Evolutionary conservation across 768 basidiomycete genomes (phyloP), one percentile per base, ranked within the genome.

Genomic region (Tricholoma flavovirens): DNA sequence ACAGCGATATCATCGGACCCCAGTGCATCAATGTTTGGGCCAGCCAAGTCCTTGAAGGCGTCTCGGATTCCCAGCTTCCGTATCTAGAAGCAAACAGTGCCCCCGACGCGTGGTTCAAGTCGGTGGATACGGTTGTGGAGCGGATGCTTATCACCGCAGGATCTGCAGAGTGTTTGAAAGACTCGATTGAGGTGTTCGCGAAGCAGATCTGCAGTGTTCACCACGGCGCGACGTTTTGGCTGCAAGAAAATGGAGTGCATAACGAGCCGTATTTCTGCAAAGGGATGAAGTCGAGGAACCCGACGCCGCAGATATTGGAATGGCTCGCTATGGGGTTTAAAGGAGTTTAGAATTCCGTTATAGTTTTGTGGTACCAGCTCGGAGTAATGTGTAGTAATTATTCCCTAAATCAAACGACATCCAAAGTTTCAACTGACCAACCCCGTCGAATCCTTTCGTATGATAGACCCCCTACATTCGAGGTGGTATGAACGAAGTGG

Each of bases 221-320:
- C 9, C 11, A 43, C 10, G 52, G 60, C 6, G 53, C 60, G 49
- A 59, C 60, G 33, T 58, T 71, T 22, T 60, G 67, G 7, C 49
- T 73, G 24, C 73, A 75, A 57, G 56, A 64, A 24, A 56, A 61
- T 40, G 75, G 73, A 1, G 61, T 75, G 9, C 75, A 76, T 50
- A 68, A 73, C 55, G 73, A 75, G 53, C 65, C 67, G 45, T 71
- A 63, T 33, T 59, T 71, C 22, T 48, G 48, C 22, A 59, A 52
- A 33, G 65, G 60, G 51, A 62, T 59, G 55, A 60, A 55, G 29
- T 30, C 59, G 10, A 59, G 62, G 24, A 60, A 63, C 29, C 49
- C 66, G 42, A 70, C 66, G 8, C 56, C 60, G 1, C 42, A 53
- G 15, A 68, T 71, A 33, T 46, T 62, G 59, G 56, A 62, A 17